Evolutionary conservation across 129 eudicot species (phyloP).

Genomic region (Kitagawia praeruptora): DNA sequence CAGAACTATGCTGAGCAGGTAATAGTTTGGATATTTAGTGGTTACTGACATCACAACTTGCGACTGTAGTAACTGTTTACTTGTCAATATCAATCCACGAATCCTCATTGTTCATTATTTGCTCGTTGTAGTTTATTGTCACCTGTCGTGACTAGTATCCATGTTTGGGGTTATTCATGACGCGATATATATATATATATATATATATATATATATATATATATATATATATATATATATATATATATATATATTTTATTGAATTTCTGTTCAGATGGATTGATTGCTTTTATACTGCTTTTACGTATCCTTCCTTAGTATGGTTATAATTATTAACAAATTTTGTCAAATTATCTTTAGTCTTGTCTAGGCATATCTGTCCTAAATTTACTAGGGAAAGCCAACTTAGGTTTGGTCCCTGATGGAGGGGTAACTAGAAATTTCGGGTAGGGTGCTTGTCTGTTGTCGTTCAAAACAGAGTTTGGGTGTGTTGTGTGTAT

Average conservation of each 20-base stretch:
- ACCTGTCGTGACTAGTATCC: background rate
- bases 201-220: no score
- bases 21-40: background rate
- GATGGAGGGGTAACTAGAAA: background rate
- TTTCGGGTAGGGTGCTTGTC: background rate
- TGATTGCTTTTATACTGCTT: background rate
- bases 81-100: background rate
- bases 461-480: background rate
- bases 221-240: no score
- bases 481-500: background rate
- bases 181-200: background rate
- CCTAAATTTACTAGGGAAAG: background rate
- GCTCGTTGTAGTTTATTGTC: background rate
- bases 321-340: no score
- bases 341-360: background rate
- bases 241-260: background rate
- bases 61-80: background rate
- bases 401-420: background rate
- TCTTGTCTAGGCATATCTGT: background rate
- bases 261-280: background rate
- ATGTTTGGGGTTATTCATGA: background rate
- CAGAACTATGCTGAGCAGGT: constrained; percentile 94
- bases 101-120: background rate
- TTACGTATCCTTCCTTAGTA: background rate
- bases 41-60: background rate